Evolutionary conservation across 2,329 filamentous ascomycete species (phyloP), one percentile per base, ranked within the genome.

Genomic region (Hyphodiscus sp.): DNA sequence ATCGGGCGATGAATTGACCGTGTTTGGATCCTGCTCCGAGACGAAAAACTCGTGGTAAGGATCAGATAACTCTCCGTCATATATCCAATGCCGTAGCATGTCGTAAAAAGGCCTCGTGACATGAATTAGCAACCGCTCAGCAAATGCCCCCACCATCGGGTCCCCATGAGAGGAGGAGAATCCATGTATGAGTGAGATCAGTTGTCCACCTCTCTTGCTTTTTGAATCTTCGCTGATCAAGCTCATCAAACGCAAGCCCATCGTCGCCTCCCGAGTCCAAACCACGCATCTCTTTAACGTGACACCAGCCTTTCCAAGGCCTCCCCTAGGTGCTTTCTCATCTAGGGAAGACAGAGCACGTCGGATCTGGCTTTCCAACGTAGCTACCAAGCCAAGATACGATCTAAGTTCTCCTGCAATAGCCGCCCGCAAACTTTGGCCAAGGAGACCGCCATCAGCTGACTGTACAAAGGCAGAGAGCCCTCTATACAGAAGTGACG

Each of bases 21-120:
- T 71, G 45, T 73, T 71, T 5, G 81, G 77, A 50, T 85, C 81
- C 62, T 92, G 89, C 68, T 96, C 90, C 19, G 84, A 84, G 19
- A 99, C 91, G 64, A 99, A 97, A 71, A 99, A 99, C 66, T 99
- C 94, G 52, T 84, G 79, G 65, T 91, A 96, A 0, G 95, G 94
- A 70, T 99, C 94, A n/a, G 89, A 91, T 15, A 99, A 79, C 74
- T 99, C 95, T 56, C 94, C 94, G 65, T 99, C 92, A 67, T 99
- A 99, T 49, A 99, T 96, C 94, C 94, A 99, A 63, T 90, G 87
- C 51, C 91, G 84, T 51, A 99, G 76, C 75, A 99, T 96, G 64
- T 95, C 89, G 69, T 99, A 99, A 68, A 99, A 99, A 0, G 95
- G 95, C 16, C 88, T 80, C 1, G 94, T 96, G 51, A 99, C 88